phyloP scores from a whole-genome alignment of 2,329 filamentous ascomycete genomes.

The Colletotrichum tanaceti region DNA sequence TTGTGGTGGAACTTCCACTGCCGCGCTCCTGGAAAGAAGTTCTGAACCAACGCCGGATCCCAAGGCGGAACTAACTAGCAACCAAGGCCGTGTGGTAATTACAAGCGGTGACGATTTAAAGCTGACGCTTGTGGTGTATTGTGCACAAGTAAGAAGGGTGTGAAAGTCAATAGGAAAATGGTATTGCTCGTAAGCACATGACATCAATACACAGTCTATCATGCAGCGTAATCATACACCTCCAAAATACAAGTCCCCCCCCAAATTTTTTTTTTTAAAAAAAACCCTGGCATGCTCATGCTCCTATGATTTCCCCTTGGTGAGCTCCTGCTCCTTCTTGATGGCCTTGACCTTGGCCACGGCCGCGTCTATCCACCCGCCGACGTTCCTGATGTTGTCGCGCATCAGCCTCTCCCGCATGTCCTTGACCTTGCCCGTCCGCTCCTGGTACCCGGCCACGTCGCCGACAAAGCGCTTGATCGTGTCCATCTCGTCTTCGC shows the following conservation, averaged over 20 bases:
- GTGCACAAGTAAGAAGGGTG: not conserved
- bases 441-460: not conserved
- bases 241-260: not conserved
- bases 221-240: not conserved
- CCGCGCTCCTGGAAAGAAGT: too few relatives aligned
- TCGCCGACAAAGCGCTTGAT: constrained; percentile 44
- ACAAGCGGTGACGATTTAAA: not conserved
- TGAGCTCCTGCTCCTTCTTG: not conserved
- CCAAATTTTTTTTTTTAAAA: too few relatives aligned
- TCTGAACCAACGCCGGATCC: too few relatives aligned
- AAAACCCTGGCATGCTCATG: not conserved
- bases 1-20: too few relatives aligned
- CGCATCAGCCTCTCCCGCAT: not conserved
- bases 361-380: not conserved
- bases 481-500: constrained; percentile 46
- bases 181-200: not conserved
- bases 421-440: not conserved
- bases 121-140: not conserved
- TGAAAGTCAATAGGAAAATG: not conserved
- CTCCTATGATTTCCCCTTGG: not conserved
- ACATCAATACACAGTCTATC: not conserved
- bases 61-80: too few relatives aligned
- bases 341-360: not conserved
- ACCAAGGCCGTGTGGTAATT: too few relatives aligned
- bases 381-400: not conserved